These are phyloP conservation scores for Talaromyces atroroseus DNA, from an alignment of 2,329 filamentous ascomycete species.

Conservation along the genomic window DNA sequence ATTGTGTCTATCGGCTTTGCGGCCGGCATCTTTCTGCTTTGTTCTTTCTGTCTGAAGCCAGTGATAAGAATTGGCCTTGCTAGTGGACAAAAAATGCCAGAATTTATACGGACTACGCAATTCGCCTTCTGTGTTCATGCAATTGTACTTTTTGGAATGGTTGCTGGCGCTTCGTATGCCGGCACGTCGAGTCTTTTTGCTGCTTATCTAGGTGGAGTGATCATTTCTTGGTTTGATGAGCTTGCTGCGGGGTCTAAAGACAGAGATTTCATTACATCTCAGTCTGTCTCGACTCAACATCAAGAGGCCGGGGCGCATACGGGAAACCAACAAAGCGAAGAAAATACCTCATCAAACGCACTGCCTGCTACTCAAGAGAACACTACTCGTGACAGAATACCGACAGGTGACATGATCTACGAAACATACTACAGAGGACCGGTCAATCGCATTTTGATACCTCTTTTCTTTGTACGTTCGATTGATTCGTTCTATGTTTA, in stretches of 20 bases:
- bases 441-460: conserved; percentile 54
- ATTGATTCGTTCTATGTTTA: not conserved
- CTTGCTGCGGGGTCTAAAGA: not conserved
- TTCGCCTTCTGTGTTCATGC: conserved; percentile 41
- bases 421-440: conserved; percentile 43
- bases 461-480: conserved; percentile 64
- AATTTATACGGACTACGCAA: conserved; percentile 5
- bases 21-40: conserved; percentile 24
- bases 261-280: not conserved
- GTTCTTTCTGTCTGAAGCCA: conserved; percentile 11
- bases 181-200: conserved; percentile 54
- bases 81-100: not conserved
- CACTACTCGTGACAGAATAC: not conserved
- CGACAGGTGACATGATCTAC: conserved; percentile 34
- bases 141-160: conserved; percentile 40
- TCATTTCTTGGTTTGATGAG: conserved; percentile 47
- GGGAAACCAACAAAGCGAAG: not conserved
- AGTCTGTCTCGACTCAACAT: not conserved
- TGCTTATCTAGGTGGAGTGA: conserved; percentile 52
- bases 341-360: not conserved
- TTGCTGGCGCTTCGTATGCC: conserved; percentile 48
- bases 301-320: not conserved
- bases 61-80: not conserved
- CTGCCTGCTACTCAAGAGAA: not conserved
- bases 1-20: conserved; percentile 42